These are phyloP conservation scores for Monosporascus cannonballus DNA, from an alignment of 2,329 filamentous ascomycete genomes.

Conservation along the genomic window DNA sequence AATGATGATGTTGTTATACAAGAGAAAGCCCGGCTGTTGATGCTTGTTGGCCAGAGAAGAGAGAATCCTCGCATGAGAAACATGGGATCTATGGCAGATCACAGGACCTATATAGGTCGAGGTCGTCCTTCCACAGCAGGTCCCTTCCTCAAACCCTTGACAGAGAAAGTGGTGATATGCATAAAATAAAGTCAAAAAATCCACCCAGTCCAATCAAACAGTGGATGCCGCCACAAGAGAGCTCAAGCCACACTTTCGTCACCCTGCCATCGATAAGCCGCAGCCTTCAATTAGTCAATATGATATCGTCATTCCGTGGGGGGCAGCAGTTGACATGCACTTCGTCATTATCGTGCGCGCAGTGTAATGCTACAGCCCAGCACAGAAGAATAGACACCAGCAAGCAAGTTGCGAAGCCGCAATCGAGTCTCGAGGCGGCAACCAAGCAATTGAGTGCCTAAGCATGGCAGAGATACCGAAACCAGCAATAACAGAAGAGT, in stretches of 20 bases:
- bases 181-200: not conserved
- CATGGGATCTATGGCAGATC: not conserved
- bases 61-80: not conserved
- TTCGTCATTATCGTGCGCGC: too few relatives aligned
- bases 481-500: slow-evolving; percentile 64
- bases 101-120: not conserved
- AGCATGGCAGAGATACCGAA: slow-evolving; percentile 38
- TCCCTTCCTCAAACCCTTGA: too few relatives aligned
- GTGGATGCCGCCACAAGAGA: not conserved
- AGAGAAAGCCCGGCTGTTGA: not conserved
- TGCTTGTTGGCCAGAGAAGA: not conserved
- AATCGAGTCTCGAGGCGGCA: too few relatives aligned
- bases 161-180: too few relatives aligned
- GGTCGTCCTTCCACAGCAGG: not conserved
- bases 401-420: too few relatives aligned
- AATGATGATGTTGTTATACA: not conserved
- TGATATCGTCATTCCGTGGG: not conserved
- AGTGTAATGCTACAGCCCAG: too few relatives aligned
- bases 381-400: too few relatives aligned
- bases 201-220: too few relatives aligned
- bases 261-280: too few relatives aligned
- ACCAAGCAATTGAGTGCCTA: too few relatives aligned
- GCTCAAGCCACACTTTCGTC: not conserved
- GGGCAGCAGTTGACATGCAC: not conserved
- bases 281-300: too few relatives aligned